Evolutionary conservation across 371 early-diverging fungal genomes (phyloP), one percentile per base, ranked within the genome.

Genomic region (Nematocida homosporus): DNA sequence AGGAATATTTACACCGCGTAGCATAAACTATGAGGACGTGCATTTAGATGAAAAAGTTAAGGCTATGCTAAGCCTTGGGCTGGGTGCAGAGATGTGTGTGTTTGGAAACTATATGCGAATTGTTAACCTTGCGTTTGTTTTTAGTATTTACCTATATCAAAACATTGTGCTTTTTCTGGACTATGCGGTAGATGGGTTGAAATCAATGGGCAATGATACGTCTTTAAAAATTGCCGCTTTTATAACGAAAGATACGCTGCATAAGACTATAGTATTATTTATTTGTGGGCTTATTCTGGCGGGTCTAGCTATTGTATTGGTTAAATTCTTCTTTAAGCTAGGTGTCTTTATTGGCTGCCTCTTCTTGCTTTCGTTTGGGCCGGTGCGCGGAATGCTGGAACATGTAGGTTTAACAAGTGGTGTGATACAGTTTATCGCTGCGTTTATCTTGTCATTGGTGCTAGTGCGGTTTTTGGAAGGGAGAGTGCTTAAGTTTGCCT

Each of bases 71-170:
- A 20, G 13, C 13, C 13, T 44, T 13, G 44, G 13, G 27, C 34
- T 63, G 8, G 63, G 63, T 10, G 44, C 34, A 25, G 63, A 63
- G 47, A 18, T 63, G 25, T 44, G 34, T 20, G 16, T 63, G 27
- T 29, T 63, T 10, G 63, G 63, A 16, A 42, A 8, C 4, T 35
- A 30, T 10, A 29, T 8, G 13, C 23, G 18, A 29, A 44, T 25
- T 35, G 4, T 47, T 16, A 63, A 63, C 25, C 6, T 63, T 44
- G 63, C 38, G 10, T 10, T 63, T 5, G 63, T 63, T 38, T 51
- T 63, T 8, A 10, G 13, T 5, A 8, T 63, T 5, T 38, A 63
- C 10, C 8, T 13, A 37, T 63, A 63, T 51, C 41, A 40, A 44
- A 44, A 44, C 8, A 40, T 38, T 37, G 23, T 63, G 18, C 8